Evolutionary conservation across 1,284 basidiomycete species (phyloP).

Genomic region (Pseudozyma sp.): DNA sequence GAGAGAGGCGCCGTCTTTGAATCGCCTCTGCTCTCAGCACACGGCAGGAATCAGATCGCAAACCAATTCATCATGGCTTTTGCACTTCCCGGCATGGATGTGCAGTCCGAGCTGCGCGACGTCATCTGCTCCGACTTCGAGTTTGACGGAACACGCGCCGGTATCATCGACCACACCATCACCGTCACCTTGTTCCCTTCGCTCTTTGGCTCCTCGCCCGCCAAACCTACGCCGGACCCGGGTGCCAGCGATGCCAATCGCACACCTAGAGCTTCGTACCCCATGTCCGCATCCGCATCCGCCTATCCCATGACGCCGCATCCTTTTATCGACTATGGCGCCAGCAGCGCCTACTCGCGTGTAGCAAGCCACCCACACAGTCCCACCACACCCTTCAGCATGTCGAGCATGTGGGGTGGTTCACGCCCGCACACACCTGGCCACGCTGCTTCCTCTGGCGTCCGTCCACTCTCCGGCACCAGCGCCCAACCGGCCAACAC

Average conservation of each 20-base stretch:
- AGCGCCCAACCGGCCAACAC: conserved; percentile 34
- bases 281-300: conserved; percentile 29
- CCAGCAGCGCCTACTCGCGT: conserved; percentile 46
- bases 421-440: conserved; percentile 60
- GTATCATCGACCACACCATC: conserved; percentile 69
- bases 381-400: conserved; percentile 58
- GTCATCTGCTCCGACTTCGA: conserved; percentile 68
- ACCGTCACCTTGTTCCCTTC: conserved; percentile 64
- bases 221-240: conserved; percentile 23
- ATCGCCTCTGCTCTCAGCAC: conserved; percentile 63
- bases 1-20: conserved; percentile 66
- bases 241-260: conserved; percentile 38
- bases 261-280: conserved; percentile 38
- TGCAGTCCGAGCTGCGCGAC: conserved; percentile 66
- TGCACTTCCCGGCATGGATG: conserved; percentile 65
- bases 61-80: conserved; percentile 69
- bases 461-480: conserved; percentile 49
- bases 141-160: conserved; percentile 67
- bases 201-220: conserved; percentile 49
- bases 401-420: conserved; percentile 55
- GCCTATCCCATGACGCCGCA: conserved; percentile 60
- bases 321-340: conserved; percentile 62
- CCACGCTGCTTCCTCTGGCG: conserved; percentile 9
- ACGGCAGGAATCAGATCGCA: conserved; percentile 64
- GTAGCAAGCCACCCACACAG: conserved; percentile 48